phyloP scores from a whole-genome alignment of 805 yeast genomes.

The Monosporozyma aerobia region DNA sequence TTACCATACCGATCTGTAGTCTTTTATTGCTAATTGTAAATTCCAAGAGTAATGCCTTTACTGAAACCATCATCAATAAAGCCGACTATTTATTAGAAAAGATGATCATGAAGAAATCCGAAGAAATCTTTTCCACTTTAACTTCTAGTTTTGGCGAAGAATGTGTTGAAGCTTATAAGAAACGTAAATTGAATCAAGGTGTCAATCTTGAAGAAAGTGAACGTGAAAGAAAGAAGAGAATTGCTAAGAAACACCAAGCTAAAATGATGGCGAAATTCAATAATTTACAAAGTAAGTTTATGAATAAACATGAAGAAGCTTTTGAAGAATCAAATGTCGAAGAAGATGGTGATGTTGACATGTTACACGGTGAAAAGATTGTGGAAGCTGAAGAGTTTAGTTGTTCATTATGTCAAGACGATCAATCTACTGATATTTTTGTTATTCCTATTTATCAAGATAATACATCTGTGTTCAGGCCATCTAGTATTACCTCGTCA shows the following conservation, averaged over 20 bases:
- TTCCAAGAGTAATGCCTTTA: constrained; percentile 33
- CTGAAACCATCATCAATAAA: constrained; percentile 40
- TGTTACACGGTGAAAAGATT: constrained; percentile 29
- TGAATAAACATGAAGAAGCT: constrained; percentile 40
- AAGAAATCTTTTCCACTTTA: constrained; percentile 42
- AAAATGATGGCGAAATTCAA: constrained; percentile 55
- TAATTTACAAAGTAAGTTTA: constrained; percentile 67
- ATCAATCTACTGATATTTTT: constrained; percentile 40
- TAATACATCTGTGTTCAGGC: constrained; percentile 42
- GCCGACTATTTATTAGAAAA: constrained; percentile 49
- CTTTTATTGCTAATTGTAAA: constrained; percentile 44
- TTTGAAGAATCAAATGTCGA: constrained; percentile 30
- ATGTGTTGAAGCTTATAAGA: constrained; percentile 41
- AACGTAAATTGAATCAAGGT: constrained; percentile 36
- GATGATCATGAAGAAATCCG: constrained; percentile 40
- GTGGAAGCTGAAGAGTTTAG: constrained; percentile 26
- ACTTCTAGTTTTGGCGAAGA: constrained; percentile 49
- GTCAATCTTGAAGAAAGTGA: constrained; percentile 41
- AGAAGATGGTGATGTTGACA: constrained; percentile 36
- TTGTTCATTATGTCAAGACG: constrained; percentile 55
- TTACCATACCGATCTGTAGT: constrained; percentile 49
- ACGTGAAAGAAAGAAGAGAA: constrained; percentile 42
- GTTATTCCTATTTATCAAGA: constrained; percentile 50
- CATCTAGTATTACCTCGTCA: constrained; percentile 19
- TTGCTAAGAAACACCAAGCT: constrained; percentile 55